phyloP scores from a whole-genome alignment of 495 filamentous ascomycete genomes.

The Aspergillus sclerotioniger region DNA sequence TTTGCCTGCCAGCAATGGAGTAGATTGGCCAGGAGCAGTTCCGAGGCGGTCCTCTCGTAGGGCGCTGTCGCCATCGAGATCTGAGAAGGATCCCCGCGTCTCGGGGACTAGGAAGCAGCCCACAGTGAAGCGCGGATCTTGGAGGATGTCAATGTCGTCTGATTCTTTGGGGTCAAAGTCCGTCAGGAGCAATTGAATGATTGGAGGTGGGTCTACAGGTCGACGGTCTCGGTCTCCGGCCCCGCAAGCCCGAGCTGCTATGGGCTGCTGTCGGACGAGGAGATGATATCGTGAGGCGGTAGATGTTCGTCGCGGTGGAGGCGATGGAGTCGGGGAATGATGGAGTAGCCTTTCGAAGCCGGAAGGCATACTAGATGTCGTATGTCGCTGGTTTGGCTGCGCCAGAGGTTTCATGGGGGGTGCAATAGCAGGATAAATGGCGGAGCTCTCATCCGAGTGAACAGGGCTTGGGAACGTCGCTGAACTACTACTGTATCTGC shows the following conservation, averaged over 20 bases:
- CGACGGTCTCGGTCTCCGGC: slow-evolving; percentile 91
- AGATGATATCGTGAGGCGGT: slow-evolving; percentile 53
- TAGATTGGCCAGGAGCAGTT: slow-evolving; percentile 19
- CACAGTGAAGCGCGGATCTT: slow-evolving; percentile 76
- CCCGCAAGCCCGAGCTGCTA: slow-evolving; percentile 86
- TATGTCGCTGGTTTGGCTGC: slow-evolving; percentile 20
- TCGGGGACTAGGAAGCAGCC: slow-evolving; percentile 68
- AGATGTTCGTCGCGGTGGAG: slow-evolving; percentile 21
- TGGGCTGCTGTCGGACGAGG: slow-evolving; percentile 83
- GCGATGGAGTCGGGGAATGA: slow-evolving; percentile 31
- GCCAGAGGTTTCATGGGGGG: slow-evolving; percentile 12
- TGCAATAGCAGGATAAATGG: slow-evolving; percentile 16
- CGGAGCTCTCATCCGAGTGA: slow-evolving; percentile 32
- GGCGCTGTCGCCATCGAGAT: neutral
- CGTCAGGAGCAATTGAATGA: slow-evolving; percentile 78
- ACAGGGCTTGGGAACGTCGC: slow-evolving; percentile 35
- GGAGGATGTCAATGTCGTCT: slow-evolving; percentile 57
- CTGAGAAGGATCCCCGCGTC: slow-evolving; percentile 21
- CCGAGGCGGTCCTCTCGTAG: slow-evolving; percentile 7
- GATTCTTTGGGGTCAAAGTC: slow-evolving; percentile 55
- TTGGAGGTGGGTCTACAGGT: slow-evolving; percentile 92
- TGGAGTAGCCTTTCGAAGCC: slow-evolving; percentile 46
- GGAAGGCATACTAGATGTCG: slow-evolving; percentile 33
- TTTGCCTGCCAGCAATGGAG: slow-evolving; percentile 40
- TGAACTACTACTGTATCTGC: slow-evolving; percentile 34